Percentiles rank a stretch among this genome's conserved stretches.
Conservation (phyloP, 2,329 filamentous ascomycete species). For the Raffaelea ambrosiae region DNA sequence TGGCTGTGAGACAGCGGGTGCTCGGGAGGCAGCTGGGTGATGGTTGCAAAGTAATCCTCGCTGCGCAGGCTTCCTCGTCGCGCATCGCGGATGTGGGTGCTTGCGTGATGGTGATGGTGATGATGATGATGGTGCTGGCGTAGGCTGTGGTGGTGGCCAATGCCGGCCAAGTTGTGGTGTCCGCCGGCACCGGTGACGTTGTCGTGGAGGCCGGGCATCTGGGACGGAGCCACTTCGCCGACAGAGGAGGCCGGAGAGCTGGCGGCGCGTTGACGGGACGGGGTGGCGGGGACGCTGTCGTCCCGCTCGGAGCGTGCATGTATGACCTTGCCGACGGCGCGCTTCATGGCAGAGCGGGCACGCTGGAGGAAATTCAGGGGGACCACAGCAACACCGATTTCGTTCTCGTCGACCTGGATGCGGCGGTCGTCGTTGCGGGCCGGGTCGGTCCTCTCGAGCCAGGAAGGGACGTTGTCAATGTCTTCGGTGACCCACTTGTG, state of each 20-base stretch:
- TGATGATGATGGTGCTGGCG: constrained; percentile 27
- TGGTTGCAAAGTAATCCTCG: constrained; percentile 44
- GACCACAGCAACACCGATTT: constrained; percentile 84
- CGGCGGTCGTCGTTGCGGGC: constrained; percentile 68
- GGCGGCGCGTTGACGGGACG: constrained; percentile 45
- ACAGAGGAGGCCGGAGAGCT: constrained; percentile 59
- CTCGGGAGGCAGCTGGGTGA: constrained; percentile 42
- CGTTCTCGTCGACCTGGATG: constrained; percentile 86
- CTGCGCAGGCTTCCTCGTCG: constrained; percentile 45
- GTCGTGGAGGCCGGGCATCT: constrained; percentile 27
- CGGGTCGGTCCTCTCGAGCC: constrained; percentile 94
- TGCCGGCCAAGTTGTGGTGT: neutral
- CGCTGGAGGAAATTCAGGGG: constrained; percentile 82
- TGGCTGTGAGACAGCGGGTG: constrained; percentile 71
- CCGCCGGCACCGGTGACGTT: neutral
- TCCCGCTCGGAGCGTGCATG: constrained; percentile 50
- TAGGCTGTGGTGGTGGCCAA: constrained; percentile 31
- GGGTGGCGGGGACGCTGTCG: constrained; percentile 31
- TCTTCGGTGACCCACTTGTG: constrained; percentile 85
- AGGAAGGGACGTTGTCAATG: constrained; percentile 63
- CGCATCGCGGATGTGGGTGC: constrained; percentile 31
- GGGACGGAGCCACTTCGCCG: constrained; percentile 38
- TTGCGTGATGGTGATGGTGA: constrained; percentile 32
- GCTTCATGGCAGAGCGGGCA: constrained; percentile 69
- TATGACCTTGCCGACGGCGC: constrained; percentile 55